Base-by-base conservation (phyloP, 148 eudicot species). In the Chenopodium album region DNA sequence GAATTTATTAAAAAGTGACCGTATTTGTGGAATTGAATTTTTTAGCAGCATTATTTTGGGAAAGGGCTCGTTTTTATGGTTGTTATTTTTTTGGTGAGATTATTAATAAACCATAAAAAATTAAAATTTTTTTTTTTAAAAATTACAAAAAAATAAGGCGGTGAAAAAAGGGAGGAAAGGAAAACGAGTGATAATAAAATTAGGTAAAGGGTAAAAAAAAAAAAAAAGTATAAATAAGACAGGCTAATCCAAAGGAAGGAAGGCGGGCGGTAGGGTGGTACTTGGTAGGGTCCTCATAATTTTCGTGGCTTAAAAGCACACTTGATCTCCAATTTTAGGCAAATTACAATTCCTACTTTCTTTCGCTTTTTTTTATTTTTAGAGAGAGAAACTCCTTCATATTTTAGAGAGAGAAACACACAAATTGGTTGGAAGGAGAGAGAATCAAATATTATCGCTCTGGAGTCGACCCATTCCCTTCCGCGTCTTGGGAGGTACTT, bases 401-500 rank as follows among this genome's bases (percentile, higher is more conserved):
- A 37, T 37, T 37, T 0, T 37, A 5, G 44, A 37, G 44, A 52
- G 81, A 79, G 81, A 65, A 31, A 31, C 60, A 74, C 56, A 77
- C 50, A 37, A 34, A 31, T 9, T 76, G 66, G 60, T 50, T 44
- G 52, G 47, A 32, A 44, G 67, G 83, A 37, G 63, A 69, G 73
- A 64, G 76, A 76, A 46, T 41, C 1, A 41, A 41, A 41, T 41
- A 41, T 41, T 7, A 62, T 47, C 79, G 91, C 87, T 86, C 91
- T 89, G 89, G 90, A 87, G 84, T 83, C 87, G 81, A 82, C 84
- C 83, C 71, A 77, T 81, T 28, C 79, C 88, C 87, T 80, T 81
- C 89, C 88, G 79, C 82, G 79, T 85, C 83, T 23, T 71, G 84
- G 87, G 83, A 87, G 92, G 89, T 86, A 89, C 88, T 87, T 88